Evolutionary conservation across 1,139 yeast species (phyloP).

Genomic region (Suhomyces panamericanus): DNA sequence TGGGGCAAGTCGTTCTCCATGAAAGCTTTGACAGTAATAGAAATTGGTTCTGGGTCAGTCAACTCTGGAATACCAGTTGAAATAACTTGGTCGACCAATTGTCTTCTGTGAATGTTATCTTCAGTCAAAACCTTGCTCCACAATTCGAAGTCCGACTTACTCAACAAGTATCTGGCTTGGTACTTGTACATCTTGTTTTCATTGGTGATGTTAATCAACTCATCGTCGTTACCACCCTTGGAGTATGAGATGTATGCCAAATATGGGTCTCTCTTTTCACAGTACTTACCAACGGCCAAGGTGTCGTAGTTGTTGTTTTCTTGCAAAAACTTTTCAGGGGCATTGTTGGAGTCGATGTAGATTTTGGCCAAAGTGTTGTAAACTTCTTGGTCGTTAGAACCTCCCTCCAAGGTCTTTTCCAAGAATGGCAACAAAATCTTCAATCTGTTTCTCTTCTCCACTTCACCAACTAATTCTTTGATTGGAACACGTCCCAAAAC

Average conservation of each 20-base stretch:
- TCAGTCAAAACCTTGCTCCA: constrained; percentile 79
- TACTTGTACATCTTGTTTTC: constrained; percentile 98
- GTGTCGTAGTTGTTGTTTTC: constrained; percentile 91
- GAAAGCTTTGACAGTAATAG: constrained; percentile 93
- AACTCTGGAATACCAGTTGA: constrained; percentile 97
- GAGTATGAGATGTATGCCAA: constrained; percentile 96
- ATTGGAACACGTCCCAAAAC: constrained; percentile 96
- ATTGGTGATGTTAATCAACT: constrained; percentile 86
- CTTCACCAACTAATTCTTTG: constrained; percentile 85
- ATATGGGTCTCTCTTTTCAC: constrained; percentile 99
- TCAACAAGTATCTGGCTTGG: constrained; percentile 91
- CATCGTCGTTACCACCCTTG: constrained; percentile 89
- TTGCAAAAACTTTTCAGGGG: constrained; percentile 93
- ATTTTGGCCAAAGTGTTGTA: constrained; percentile 95
- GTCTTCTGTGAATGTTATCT: constrained; percentile 85
- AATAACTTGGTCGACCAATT: constrained; percentile 87
- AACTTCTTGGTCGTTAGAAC: constrained; percentile 87
- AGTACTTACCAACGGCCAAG: constrained; percentile 91
- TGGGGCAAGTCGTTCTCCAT: constrained; percentile 93
- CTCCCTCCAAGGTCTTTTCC: constrained; percentile 85
- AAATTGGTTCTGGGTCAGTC: constrained; percentile 92
- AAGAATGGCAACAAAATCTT: constrained; percentile 89
- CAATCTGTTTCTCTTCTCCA: constrained; percentile 92
- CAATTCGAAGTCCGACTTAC: constrained; percentile 76
- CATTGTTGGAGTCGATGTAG: constrained; percentile 94